Conservation (phyloP, 148 eudicot genomes). For the Rhododendron griersonianum region DNA sequence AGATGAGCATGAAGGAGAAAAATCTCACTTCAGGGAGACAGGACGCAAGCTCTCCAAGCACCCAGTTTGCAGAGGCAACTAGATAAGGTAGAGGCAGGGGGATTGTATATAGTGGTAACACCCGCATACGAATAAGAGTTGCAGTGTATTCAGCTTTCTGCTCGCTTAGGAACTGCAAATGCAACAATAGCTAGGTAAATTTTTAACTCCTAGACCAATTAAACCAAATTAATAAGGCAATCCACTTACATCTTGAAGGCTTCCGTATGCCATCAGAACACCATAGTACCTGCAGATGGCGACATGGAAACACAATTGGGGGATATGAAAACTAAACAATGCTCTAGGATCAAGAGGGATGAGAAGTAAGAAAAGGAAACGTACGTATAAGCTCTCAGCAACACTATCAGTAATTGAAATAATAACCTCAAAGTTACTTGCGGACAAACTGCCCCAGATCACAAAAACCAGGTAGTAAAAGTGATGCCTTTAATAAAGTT, state of each 20-base stretch:
- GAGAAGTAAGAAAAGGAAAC: not conserved
- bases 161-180: slow-evolving; percentile 54
- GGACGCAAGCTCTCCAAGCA: slow-evolving; percentile 75
- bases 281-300: slow-evolving; percentile 56
- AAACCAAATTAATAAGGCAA: slow-evolving; percentile 7
- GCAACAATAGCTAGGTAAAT: slow-evolving; percentile 10
- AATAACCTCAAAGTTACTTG: not conserved
- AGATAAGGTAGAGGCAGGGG: slow-evolving; percentile 44
- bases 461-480: not conserved
- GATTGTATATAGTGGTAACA: slow-evolving; percentile 55
- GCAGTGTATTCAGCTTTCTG: slow-evolving; percentile 50
- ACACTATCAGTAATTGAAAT: not conserved
- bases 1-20: not conserved
- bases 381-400: not conserved
- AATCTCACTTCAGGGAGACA: slow-evolving; percentile 65
- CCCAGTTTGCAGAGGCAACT: slow-evolving; percentile 76
- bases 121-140: slow-evolving; percentile 44
- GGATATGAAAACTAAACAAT: not conserved
- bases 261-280: slow-evolving; percentile 73
- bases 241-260: slow-evolving; percentile 67
- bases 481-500: not conserved
- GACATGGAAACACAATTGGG: slow-evolving; percentile 15
- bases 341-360: not conserved
- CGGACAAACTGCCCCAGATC: not conserved
- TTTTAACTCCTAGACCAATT: not conserved